Evolutionary conservation across 148 eudicot species (phyloP), one percentile per base, ranked within the genome.

Genomic region (Salicornia ramosissima): DNA sequence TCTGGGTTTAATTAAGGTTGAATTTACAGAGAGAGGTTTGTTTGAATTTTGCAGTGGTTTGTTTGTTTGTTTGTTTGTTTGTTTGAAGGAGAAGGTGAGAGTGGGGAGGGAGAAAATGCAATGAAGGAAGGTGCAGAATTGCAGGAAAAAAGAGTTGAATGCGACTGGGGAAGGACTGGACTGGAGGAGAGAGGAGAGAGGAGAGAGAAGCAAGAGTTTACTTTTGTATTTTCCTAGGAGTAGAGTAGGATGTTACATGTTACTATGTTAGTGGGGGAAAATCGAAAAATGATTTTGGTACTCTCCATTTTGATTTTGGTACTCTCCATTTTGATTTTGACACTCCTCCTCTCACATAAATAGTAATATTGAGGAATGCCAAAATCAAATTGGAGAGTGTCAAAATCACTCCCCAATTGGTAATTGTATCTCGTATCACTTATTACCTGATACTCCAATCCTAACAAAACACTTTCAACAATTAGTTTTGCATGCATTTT

Each of bases 201-300:
- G 24, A 33, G 61, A n/a, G n/a, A n/a, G n/a, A n/a, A n/a, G n/a
- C n/a, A n/a, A n/a, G n/a, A n/a, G n/a, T n/a, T 34, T 39, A 39
- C 21, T 34, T 39, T 72, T 60, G 69, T 5, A 53, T 36, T 64
- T 64, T 64, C 69, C 75, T 50, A 72, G 69, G 52, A 63, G 39
- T 36, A 24, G 52, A 63, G 39, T 36, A 24, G 60, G 31, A 52
- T 64, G 61, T n/a, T n/a, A n/a, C n/a, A n/a, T n/a, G n/a, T n/a
- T n/a, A n/a, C n/a, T n/a, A n/a, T n/a, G n/a, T 25, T 52, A 24
- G 50, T 36, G 53, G 55, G 49, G 40, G 26, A 39, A 58, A 43
- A n/a, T n/a, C n/a, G n/a, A n/a, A n/a, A n/a, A n/a, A n/a, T n/a
- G n/a, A n/a, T n/a, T n/a, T n/a, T n/a, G n/a, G n/a, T n/a, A n/a